These are phyloP conservation scores for Pyrus communis DNA, from an alignment of 306 rosid species.

Conservation along the genomic window DNA sequence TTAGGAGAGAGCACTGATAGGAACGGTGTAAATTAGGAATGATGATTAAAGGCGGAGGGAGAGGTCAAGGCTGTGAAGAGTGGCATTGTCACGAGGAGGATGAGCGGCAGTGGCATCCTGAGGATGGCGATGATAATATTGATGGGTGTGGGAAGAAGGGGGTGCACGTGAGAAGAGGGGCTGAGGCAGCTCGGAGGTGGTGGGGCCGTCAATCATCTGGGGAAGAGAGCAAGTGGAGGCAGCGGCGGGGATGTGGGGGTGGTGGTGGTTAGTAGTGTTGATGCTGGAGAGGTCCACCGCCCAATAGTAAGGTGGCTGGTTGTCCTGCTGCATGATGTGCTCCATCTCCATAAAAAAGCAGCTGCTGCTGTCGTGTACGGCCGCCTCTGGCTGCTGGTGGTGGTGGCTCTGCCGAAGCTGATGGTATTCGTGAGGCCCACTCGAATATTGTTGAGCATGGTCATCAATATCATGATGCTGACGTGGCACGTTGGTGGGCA, in stretches of 20 bases:
- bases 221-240: neutral
- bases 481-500: neutral
- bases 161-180: neutral
- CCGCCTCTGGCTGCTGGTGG: neutral
- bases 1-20: neutral
- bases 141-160: neutral
- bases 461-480: neutral
- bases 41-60: constrained; percentile 14
- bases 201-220: neutral
- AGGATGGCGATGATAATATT: neutral
- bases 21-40: neutral
- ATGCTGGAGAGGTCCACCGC: neutral
- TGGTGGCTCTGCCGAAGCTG: neutral
- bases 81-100: neutral
- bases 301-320: neutral
- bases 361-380: neutral
- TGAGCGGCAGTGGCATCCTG: neutral
- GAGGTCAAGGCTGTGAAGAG: constrained; percentile 7
- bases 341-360: neutral
- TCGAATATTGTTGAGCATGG: neutral
- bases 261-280: constrained; percentile 3
- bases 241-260: neutral
- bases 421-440: neutral
- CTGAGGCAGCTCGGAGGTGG: neutral
- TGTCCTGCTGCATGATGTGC: neutral